A percentile compares a stretch with the other conserved stretches of the same genome.
Evolutionary conservation across 2,329 filamentous ascomycete species (phyloP).

Genomic region (Chrysoporthe deuterocubensis): DNA sequence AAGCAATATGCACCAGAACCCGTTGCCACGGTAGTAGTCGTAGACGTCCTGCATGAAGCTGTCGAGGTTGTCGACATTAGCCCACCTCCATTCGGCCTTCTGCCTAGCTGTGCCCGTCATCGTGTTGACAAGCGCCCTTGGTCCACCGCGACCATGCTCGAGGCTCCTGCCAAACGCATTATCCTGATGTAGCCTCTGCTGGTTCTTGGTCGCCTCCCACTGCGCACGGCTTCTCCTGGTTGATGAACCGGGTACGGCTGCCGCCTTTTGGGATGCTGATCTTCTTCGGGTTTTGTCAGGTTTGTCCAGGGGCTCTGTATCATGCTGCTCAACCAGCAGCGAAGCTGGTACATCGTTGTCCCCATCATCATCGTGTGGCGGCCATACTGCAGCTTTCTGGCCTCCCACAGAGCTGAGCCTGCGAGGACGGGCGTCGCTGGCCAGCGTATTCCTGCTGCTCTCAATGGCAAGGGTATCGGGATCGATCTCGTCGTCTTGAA

Average conservation of each 20-base stretch:
- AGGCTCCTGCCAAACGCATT: constrained; percentile 34
- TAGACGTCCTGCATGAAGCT: constrained; percentile 86
- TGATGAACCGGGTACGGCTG: constrained; percentile 45
- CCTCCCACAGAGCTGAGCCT: constrained; percentile 8
- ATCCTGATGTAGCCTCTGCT: constrained; percentile 54
- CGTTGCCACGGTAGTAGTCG: constrained; percentile 81
- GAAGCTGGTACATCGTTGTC: constrained; percentile 69
- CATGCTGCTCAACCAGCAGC: constrained; percentile 61
- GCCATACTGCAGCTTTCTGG: constrained; percentile 32
- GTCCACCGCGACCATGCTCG: constrained; percentile 34
- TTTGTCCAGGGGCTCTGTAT: constrained; percentile 32
- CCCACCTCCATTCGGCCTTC: constrained; percentile 89
- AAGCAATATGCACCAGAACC: constrained; percentile 82
- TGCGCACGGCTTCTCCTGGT: constrained; percentile 51
- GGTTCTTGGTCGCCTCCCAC: constrained; percentile 59
- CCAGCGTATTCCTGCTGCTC: constrained; percentile 49
- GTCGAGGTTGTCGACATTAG: constrained; percentile 87
- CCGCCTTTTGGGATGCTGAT: constrained; percentile 32
- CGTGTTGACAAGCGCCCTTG: constrained; percentile 34
- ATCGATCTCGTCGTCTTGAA: constrained; percentile 55
- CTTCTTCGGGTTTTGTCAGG: constrained; percentile 32
- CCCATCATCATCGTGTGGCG: constrained; percentile 51
- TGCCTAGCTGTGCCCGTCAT: constrained; percentile 57
- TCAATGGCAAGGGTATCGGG: constrained; percentile 47
- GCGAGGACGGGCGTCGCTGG: constrained; percentile 16